phyloP scores from a whole-genome alignment of 169 alveolate species.

The Cryptosporidium muris region DNA sequence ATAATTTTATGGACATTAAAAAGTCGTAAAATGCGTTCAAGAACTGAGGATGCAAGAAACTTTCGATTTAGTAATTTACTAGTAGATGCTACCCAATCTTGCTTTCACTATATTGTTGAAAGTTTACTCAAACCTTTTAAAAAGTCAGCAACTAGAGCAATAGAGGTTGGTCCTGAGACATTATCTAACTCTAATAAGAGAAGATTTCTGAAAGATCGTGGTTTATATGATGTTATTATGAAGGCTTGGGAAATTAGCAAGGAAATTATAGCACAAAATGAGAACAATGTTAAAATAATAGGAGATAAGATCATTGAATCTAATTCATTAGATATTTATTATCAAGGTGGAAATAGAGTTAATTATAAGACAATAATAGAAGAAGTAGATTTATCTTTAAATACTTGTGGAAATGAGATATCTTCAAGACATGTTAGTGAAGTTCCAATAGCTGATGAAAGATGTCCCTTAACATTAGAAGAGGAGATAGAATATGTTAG shows the following conservation, averaged over 20 bases:
- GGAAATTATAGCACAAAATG: constrained; percentile 29
- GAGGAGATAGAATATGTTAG: constrained; percentile 52
- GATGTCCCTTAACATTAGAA: constrained; percentile 55
- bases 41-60: constrained; percentile 50
- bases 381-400: too few relatives aligned
- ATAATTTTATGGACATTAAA: constrained; percentile 61
- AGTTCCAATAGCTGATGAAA: constrained; percentile 6
- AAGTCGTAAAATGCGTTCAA: constrained; percentile 49
- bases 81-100: constrained; percentile 63
- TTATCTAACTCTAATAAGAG: constrained; percentile 53
- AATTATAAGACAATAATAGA: neutral
- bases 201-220: constrained; percentile 60
- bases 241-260: constrained; percentile 65
- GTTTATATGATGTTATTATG: constrained; percentile 29
- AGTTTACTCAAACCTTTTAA: constrained; percentile 64
- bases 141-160: constrained; percentile 65
- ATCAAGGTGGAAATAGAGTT: neutral
- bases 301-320: too few relatives aligned
- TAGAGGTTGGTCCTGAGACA: constrained; percentile 66
- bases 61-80: constrained; percentile 68
- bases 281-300: neutral
- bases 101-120: constrained; percentile 56
- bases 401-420: too few relatives aligned
- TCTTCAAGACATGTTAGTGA: neutral
- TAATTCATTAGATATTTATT: too few relatives aligned